Percentiles rank a stretch among this genome's conserved stretches.
These are phyloP conservation scores for Heliophila coronopifolia DNA, from an alignment of 441 rosid genomes.

Conservation along the genomic window DNA sequence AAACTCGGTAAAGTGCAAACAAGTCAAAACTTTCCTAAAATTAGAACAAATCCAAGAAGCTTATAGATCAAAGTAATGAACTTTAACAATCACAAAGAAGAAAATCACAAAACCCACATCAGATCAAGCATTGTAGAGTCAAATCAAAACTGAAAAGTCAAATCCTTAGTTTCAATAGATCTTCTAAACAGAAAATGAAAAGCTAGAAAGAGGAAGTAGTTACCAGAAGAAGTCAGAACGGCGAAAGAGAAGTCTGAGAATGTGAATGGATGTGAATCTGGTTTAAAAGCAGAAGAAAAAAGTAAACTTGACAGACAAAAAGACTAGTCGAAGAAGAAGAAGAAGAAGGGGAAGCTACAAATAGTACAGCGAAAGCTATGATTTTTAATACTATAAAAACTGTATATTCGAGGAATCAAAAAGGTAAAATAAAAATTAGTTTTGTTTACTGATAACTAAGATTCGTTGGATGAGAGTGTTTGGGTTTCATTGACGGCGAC, in stretches of 20 bases:
- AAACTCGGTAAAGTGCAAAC: conserved; percentile 7
- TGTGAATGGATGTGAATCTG: conserved; percentile 21
- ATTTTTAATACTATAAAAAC: neutral
- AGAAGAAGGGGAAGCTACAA: conserved; percentile 18
- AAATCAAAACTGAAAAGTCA: neutral
- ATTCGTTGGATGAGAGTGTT: conserved; percentile 24
- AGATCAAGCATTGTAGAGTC: conserved; percentile 24
- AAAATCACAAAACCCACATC: conserved; percentile 3
- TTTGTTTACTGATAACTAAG: conserved; percentile 8
- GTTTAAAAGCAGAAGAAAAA: neutral
- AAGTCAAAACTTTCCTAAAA: conserved; percentile 3
- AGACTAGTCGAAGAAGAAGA: conserved; percentile 11
- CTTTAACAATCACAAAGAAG: conserved; percentile 19
- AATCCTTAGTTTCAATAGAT: conserved; percentile 4
- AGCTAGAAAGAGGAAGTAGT: no score
- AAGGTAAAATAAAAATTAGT: neutral
- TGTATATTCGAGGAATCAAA: conserved; percentile 9
- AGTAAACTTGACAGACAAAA: neutral
- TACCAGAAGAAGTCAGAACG: conserved; percentile 7
- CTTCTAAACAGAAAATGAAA: no score
- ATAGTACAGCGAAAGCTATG: no score
- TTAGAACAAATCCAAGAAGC: conserved; percentile 7
- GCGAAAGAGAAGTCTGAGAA: conserved; percentile 7
- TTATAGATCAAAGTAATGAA: conserved; percentile 1
- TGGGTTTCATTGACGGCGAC: neutral